Base-by-base conservation (phyloP, 2,329 filamentous ascomycete genomes). In the Magnaporthiopsis rhizophila region DNA sequence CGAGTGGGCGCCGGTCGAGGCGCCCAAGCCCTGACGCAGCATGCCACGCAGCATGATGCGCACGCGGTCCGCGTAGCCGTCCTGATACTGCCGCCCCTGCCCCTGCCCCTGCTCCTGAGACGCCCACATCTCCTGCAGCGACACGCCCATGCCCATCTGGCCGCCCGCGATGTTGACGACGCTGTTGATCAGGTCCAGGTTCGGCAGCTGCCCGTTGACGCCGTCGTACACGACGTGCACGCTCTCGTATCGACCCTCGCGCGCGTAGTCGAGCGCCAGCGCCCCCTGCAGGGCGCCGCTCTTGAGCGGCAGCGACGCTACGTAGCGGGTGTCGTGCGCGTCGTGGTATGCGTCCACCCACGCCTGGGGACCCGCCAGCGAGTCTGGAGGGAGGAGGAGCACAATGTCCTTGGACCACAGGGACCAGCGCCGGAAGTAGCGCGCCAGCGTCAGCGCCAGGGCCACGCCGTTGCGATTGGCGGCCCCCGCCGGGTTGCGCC, bases 381-480 rank as follows among this genome's bases (percentile, higher is more conserved):
- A 96, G 76, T 99, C 95, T 0, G 91, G 89, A 0, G 95, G 88
- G 60, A 99, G 84, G 7, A 99, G 78, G 69, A 99, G 87, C 65
- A 99, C 94, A 69, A 99, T 97, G 74, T 99, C 95, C 77, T 99
- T 99, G 65, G 93, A 97, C 95, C 95, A 99, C 34, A 99, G 83
- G 63, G 92, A 97, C 95, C 95, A 99, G 69, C 90, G 86, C 77
- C 96, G 97, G 79, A 99, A 98, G 77, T 99, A 99, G 69, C 95
- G 86, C 34, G 92, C 91, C 69, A 99, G 78, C 0, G 94, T 93
- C 71, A 99, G 79, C 2, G 92, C 88, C 38, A 99, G 83, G 9
- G 92, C 89, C 7, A 99, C 88, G 24, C 94, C 95, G 66, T 93
- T 95, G 68, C 88, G 83, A 77, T 99, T 99, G 69, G 93, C 77